phyloP scores from a whole-genome alignment of 768 basidiomycete genomes.

The Trametopsis cervina region DNA sequence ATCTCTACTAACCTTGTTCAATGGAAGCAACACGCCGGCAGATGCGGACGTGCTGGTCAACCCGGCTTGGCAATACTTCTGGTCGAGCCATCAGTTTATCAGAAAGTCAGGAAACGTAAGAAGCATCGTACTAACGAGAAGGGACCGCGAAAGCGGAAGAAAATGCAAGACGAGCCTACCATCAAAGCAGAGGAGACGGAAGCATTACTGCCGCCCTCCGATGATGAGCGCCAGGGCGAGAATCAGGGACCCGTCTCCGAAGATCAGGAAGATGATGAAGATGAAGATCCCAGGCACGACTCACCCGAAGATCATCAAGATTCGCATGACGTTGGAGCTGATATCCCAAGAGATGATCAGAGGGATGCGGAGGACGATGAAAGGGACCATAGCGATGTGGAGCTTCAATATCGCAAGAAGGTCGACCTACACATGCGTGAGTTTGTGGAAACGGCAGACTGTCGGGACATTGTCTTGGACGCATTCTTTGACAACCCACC shows the following conservation, averaged over 20 bases:
- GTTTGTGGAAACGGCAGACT: conserved; percentile 24
- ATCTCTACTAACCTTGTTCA: not conserved
- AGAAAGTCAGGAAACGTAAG: not conserved
- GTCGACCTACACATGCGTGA: conserved; percentile 24
- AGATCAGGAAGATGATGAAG: not conserved
- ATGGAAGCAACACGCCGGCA: conserved; percentile 1
- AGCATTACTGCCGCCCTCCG: too few relatives aligned
- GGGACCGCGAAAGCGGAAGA: not conserved
- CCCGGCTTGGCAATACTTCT: conserved; percentile 1
- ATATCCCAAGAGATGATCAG: too few relatives aligned
- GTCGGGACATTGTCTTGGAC: conserved; percentile 24
- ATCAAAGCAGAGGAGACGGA: too few relatives aligned
- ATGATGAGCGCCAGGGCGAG: too few relatives aligned
- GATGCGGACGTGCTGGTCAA: conserved; percentile 4
- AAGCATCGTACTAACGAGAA: not conserved
- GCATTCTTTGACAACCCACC: conserved; percentile 28
- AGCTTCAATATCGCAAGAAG: conserved; percentile 12
- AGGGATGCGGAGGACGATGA: not conserved
- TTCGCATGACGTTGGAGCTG: too few relatives aligned
- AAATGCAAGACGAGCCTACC: not conserved
- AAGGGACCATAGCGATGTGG: not conserved
- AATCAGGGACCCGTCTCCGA: not conserved
- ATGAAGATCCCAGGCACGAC: not conserved
- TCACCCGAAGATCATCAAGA: not conserved
- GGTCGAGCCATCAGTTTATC: conserved; percentile 5